Evolutionary conservation across 2,329 filamentous ascomycete species (phyloP).

Genomic region (Xylogone sp.): DNA sequence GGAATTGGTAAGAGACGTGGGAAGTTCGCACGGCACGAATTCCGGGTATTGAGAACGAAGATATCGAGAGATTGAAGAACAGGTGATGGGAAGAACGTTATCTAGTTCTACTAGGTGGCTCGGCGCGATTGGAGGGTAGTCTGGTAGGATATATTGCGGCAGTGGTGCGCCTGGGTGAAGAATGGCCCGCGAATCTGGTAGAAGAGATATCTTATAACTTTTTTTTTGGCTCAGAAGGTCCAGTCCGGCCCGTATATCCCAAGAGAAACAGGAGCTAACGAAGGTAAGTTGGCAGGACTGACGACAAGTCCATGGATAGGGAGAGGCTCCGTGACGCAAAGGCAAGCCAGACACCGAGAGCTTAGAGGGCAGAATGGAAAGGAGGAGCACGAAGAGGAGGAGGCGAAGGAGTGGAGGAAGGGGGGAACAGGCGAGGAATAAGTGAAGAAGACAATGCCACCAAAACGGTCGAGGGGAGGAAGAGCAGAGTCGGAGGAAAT

Average conservation of each 20-base stretch:
- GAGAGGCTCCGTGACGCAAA: too few species aligned
- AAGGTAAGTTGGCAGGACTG: neutral
- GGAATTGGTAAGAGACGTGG: too few species aligned
- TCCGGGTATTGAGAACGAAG: too few species aligned
- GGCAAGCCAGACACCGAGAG: too few species aligned
- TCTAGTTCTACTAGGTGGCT: too few species aligned
- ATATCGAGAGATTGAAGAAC: too few species aligned
- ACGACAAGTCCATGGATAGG: neutral
- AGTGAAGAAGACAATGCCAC: neutral
- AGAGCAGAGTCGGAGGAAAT: neutral
- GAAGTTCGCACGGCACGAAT: too few species aligned
- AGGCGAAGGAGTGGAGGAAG: neutral
- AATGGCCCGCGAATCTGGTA: too few species aligned
- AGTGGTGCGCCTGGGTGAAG: too few species aligned
- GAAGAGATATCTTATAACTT: neutral
- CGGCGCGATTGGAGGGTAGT: too few species aligned
- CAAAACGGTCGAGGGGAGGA: neutral
- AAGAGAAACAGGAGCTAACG: neutral
- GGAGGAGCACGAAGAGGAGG: neutral
- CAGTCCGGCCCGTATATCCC: neutral
- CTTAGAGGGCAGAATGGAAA: neutral
- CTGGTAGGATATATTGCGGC: too few species aligned
- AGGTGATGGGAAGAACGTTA: too few species aligned
- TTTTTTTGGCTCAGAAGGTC: neutral
- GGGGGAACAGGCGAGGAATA: neutral